Evolutionary conservation across 1,139 yeast species (phyloP), one percentile per base, ranked within the genome.

Genomic region (Suhomyces taliae): DNA sequence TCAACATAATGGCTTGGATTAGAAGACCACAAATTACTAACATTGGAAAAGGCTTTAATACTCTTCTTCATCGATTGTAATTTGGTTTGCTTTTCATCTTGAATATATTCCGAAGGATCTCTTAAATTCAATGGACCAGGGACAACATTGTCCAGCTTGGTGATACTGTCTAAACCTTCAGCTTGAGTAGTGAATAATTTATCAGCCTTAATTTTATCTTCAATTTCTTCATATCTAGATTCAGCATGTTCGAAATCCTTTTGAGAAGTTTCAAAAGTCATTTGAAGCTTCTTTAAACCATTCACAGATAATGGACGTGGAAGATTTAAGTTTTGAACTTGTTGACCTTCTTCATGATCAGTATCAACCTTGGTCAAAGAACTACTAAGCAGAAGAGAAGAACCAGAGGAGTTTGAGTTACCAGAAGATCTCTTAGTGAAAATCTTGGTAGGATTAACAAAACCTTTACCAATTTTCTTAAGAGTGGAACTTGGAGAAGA

Each of bases 1-100:
- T 55, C 52, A 2, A 58, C 56, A 61, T 78, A 89, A 65, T 89
- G 96, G 40, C 66, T 75, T 1, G 87, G 87, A 41, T 74, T 73
- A 0, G 88, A 81, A 12, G 75, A 69, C 87, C 89, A 84, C 79
- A 83, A 76, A 34, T 72, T 79, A 0, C 79, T 65, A 34, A 83
- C 79, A 46, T 57, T 61, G 0, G 71, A 59, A 34, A 72, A 56
- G 0, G 65, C 65, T 40, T 67, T 55, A 39, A 69, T 59, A 39
- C 67, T 63, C 45, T 64, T 67, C 29, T 66, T 64, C 27, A 70
- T 44, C 2, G 61, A 48, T 33, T 53, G 53, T n/a, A 67, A 47
- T 37, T 54, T 62, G 8, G 49, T 48, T 12, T 44, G 39, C 41
- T 52, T 51, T 27, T 38, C 38, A 8, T 36, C 42, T 8, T 52